Evolutionary conservation across 2,329 filamentous ascomycete genomes (phyloP), one percentile per base, ranked within the genome.

Genomic region (Alternaria infectoria): DNA sequence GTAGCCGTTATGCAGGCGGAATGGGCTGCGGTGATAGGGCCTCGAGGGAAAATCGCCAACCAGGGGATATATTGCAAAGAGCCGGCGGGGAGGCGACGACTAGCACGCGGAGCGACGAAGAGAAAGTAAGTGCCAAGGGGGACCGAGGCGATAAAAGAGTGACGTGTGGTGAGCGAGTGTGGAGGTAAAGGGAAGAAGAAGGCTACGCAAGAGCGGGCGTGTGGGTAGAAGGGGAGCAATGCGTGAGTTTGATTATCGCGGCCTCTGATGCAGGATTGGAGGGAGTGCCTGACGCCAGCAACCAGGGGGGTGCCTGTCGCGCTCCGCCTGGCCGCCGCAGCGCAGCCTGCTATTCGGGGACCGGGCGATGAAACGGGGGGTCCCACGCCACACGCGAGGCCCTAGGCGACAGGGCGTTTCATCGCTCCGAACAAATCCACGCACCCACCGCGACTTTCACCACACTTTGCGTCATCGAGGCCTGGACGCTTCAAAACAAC

Each of bases 51-150:
- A 71, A 67, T 68, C 60, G 59, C 67, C 72, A 67, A 70, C 74
- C 70, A 75, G 74, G 76, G 73, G 71, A 69, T 70, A 66, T 56
- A 67, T 67, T 72, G 71, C 65, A 70, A 74, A 67, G 59, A 70
- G 74, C 70, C 69, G 71, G 72, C 57, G 64, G 69, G 69, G 64
- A 69, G 66, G 65, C 61, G 65, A 68, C 59, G 56, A 61, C 62
- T 66, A 61, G 71, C 64, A 67, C 66, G 61, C 66, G 65, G 52
- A 52, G 51, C 57, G 40, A 70, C 63, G 65, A 65, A 66, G 69
- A 64, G 71, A 75, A 76, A 61, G 49, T 52, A 32, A 25, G 59
- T 67, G 70, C 57, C 66, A 62, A 62, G 69, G 65, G 61, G 65
- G 73, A 74, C 30, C 60, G 45, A 47, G 50, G 60, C 56, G 30